Evolutionary conservation across 768 basidiomycete genomes (phyloP).

Genomic region (Rhodotorula babjevae): DNA sequence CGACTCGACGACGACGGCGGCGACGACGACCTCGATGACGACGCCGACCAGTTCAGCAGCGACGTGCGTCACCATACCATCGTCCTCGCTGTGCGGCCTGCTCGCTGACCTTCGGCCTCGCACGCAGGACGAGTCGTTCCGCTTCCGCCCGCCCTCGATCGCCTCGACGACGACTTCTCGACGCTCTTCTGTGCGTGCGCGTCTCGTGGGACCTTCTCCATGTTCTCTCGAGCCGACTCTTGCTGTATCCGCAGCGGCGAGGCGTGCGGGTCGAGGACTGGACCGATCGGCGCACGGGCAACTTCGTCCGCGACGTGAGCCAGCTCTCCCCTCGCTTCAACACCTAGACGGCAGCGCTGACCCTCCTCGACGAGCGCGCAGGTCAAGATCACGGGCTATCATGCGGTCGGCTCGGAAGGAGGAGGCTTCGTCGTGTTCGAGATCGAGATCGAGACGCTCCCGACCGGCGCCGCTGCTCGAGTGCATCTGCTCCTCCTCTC

Average conservation of each 20-base stretch:
- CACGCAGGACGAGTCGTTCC: slow-evolving; percentile 28
- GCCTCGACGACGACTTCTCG: slow-evolving; percentile 28
- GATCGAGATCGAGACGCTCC: slow-evolving; percentile 28
- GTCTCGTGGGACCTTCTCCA: neutral
- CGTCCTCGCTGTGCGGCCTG: accelerated
- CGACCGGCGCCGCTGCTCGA: neutral
- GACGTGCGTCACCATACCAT: neutral
- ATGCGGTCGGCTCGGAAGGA: slow-evolving; percentile 23
- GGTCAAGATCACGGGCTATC: slow-evolving; percentile 26
- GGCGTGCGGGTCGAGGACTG: slow-evolving; percentile 33
- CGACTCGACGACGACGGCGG: neutral
- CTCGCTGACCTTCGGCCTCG: neutral
- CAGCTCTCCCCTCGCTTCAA: too few relatives aligned
- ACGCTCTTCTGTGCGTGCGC: slow-evolving; percentile 17
- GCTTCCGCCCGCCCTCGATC: slow-evolving; percentile 28
- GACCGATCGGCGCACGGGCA: slow-evolving; percentile 7
- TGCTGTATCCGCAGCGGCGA: slow-evolving; percentile 16
- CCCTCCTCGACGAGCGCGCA: neutral
- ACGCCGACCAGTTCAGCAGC: slow-evolving; percentile 16
- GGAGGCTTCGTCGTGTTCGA: slow-evolving; percentile 39
- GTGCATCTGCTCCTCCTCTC: neutral
- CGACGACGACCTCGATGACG: neutral
- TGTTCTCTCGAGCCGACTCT: too few relatives aligned
- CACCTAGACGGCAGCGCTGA: neutral
- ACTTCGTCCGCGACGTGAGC: slow-evolving; percentile 36